Percentiles rank a stretch among this genome's conserved stretches.
phyloP scores from a whole-genome alignment of 2,329 filamentous ascomycete species.

The Aspergillus novofumigatus region DNA sequence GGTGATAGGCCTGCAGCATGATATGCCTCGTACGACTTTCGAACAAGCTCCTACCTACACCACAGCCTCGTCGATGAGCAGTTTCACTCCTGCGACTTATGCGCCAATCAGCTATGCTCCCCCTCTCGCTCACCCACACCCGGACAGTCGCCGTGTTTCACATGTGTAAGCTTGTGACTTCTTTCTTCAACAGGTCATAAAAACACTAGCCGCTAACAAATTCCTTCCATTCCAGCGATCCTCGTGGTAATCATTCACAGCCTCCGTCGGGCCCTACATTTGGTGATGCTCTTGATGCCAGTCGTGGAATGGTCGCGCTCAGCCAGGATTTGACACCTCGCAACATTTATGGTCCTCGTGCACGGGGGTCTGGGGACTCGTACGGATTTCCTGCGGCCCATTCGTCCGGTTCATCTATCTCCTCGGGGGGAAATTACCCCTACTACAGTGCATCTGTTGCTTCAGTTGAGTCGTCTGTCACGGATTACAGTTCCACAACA shows the following conservation, averaged over 20 bases:
- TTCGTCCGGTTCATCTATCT: constrained; percentile 93
- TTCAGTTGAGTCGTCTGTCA: constrained; percentile 69
- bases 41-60: constrained; percentile 66
- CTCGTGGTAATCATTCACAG: constrained; percentile 36
- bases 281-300: constrained; percentile 85
- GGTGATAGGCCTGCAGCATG: constrained; percentile 68
- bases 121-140: constrained; percentile 49
- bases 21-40: constrained; percentile 72
- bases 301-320: constrained; percentile 90
- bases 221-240: constrained; percentile 24
- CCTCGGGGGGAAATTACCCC: constrained; percentile 72
- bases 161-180: constrained; percentile 63
- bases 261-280: constrained; percentile 63
- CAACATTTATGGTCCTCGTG: constrained; percentile 75
- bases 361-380: constrained; percentile 72
- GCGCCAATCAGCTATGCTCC: constrained; percentile 72
- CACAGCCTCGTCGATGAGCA: constrained; percentile 65
- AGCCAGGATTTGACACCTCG: constrained; percentile 87
- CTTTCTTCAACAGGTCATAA: neutral
- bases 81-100: constrained; percentile 67
- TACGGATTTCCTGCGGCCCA: constrained; percentile 87
- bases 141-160: constrained; percentile 65
- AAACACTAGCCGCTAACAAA: constrained; percentile 13
- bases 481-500: constrained; percentile 86
- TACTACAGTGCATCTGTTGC: constrained; percentile 79